Evolutionary conservation across 768 basidiomycete genomes (phyloP).

Genomic region (Boletus insuetus): DNA sequence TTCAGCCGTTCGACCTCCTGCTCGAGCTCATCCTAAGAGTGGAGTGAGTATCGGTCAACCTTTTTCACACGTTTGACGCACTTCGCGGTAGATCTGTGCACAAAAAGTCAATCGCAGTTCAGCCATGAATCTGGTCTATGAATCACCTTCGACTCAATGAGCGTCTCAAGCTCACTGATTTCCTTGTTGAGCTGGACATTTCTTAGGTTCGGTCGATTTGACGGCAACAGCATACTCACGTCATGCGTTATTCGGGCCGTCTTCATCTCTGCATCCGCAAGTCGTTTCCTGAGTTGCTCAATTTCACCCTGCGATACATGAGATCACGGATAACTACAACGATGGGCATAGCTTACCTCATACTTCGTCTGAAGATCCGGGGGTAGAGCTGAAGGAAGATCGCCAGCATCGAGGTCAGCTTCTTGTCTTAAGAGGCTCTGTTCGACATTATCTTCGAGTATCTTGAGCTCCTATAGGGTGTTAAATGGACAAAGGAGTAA

Average conservation of each 20-base stretch:
- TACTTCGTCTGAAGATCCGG: slow-evolving; percentile 44
- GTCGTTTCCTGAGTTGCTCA: slow-evolving; percentile 67
- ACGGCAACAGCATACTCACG: slow-evolving; percentile 38
- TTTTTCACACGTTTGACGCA: slow-evolving; percentile 25
- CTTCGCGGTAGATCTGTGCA: slow-evolving; percentile 79
- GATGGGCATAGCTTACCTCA: slow-evolving; percentile 43
- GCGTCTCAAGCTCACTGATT: slow-evolving; percentile 85
- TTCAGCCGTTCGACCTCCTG: slow-evolving; percentile 76
- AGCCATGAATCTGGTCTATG: not conserved
- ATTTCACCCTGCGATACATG: slow-evolving; percentile 48
- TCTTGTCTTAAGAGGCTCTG: slow-evolving; percentile 54
- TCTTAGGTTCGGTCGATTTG: not conserved
- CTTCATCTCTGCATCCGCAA: slow-evolving; percentile 73
- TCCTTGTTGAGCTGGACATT: slow-evolving; percentile 76
- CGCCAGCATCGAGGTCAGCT: slow-evolving; percentile 32
- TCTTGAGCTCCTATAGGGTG: slow-evolving; percentile 61
- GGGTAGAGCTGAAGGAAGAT: slow-evolving; percentile 10
- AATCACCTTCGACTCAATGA: slow-evolving; percentile 90
- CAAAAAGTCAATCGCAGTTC: slow-evolving; percentile 3
- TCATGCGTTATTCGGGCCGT: slow-evolving; percentile 66
- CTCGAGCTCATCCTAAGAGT: slow-evolving; percentile 75
- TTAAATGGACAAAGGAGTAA: not conserved
- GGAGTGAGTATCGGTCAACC: slow-evolving; percentile 10
- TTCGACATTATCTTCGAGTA: slow-evolving; percentile 75
- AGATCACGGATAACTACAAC: not conserved